Conservation (phyloP, 192 early-diverging fungal species). For the Chytriomyces hyalinus region DNA sequence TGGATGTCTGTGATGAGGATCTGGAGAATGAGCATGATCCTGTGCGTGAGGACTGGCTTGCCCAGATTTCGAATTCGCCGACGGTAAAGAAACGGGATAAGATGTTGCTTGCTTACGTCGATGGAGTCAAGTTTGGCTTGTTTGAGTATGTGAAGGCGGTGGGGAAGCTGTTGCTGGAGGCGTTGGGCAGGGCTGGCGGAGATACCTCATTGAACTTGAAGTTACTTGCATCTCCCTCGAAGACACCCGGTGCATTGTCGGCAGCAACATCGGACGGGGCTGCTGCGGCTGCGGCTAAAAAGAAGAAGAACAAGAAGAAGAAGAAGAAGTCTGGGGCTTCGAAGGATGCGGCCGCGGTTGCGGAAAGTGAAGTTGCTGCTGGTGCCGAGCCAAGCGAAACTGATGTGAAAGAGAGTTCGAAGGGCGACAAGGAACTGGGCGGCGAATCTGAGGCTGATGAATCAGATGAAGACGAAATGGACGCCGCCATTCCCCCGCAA, state of each 20-base stretch:
- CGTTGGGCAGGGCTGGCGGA: background rate
- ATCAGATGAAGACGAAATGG: constrained; percentile 12
- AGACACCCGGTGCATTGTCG: background rate
- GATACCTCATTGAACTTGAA: background rate
- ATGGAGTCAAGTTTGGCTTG: constrained; percentile 20
- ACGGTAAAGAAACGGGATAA: background rate
- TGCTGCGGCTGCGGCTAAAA: background rate
- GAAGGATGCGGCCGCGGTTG: background rate
- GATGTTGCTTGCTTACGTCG: background rate
- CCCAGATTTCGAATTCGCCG: background rate
- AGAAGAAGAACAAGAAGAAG: constrained; percentile 35
- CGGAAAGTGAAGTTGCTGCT: background rate
- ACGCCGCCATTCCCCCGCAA: constrained; percentile 15
- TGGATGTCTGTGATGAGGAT: constrained; percentile 27
- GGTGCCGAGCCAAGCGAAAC: background rate
- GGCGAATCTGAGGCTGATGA: constrained; percentile 7
- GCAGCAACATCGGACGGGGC: background rate
- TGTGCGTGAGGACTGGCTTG: constrained; percentile 4
- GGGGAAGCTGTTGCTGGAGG: constrained; percentile 8
- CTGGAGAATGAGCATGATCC: constrained; percentile 4
- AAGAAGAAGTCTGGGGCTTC: constrained; percentile 16
- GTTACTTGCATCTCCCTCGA: background rate
- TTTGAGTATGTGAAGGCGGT: constrained; percentile 27
- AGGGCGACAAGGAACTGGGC: background rate
- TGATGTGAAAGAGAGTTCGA: background rate